phyloP scores from a whole-genome alignment of 1,284 basidiomycete species.

The Moniliophthora roreri region DNA sequence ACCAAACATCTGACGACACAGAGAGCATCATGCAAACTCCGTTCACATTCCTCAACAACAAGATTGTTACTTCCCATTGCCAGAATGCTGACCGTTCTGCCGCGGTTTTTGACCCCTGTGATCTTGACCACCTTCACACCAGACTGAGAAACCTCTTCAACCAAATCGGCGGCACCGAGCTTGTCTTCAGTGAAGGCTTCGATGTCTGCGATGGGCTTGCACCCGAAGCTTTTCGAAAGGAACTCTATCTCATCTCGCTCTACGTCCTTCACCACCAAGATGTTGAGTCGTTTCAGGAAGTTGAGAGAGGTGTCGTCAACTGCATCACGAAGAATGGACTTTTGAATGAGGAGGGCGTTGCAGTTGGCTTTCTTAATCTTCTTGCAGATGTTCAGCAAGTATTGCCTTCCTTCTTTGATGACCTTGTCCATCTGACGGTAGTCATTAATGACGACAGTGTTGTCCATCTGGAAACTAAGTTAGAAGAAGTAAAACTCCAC shows the following conservation, averaged over 20 bases:
- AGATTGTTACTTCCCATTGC: conserved; percentile 94
- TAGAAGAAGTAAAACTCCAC: background rate
- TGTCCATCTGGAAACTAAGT: conserved; percentile 83
- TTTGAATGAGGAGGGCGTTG: conserved; percentile 98
- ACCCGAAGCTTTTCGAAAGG: conserved; percentile 91
- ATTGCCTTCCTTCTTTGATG: conserved; percentile 98
- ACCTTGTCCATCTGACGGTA: conserved; percentile 99
- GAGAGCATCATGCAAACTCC: conserved; percentile 96
- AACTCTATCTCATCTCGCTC: conserved; percentile 99
- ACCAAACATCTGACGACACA: conserved; percentile 98
- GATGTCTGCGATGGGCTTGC: conserved; percentile 97
- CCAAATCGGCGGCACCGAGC: conserved; percentile 92
- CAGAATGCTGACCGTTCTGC: conserved; percentile 93
- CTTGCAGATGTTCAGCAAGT: conserved; percentile 98
- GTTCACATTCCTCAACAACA: conserved; percentile 96
- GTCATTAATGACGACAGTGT: conserved; percentile 99
- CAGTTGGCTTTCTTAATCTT: conserved; percentile 99
- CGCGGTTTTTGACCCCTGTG: conserved; percentile 93
- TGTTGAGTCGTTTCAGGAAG: conserved; percentile 97
- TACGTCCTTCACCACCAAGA: conserved; percentile 96
- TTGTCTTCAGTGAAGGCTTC: conserved; percentile 99
- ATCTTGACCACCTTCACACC: conserved; percentile 95
- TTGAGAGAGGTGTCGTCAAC: conserved; percentile 98
- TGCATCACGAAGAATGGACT: conserved; percentile 98
- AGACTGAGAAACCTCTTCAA: conserved; percentile 86